These are phyloP conservation scores for Mycena vulgaris DNA, from an alignment of 768 basidiomycete species.

Conservation along the genomic window DNA sequence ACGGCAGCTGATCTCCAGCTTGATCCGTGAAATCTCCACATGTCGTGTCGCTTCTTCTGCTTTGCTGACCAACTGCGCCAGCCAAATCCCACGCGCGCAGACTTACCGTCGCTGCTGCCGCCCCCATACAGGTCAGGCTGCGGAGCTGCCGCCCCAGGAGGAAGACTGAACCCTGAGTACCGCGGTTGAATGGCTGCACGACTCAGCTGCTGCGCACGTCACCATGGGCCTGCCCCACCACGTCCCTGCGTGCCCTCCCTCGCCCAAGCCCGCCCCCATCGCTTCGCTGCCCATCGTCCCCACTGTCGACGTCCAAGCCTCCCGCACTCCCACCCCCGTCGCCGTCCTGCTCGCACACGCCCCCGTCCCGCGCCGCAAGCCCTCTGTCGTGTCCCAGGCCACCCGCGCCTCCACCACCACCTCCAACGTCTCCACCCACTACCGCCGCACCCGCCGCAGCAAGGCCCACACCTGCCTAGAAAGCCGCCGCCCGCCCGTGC, in stretches of 20 bases:
- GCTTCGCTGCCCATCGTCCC: conserved; percentile 24
- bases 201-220: too few relatives aligned
- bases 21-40: too few relatives aligned
- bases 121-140: too few relatives aligned
- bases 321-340: conserved; percentile 12
- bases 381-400: conserved; percentile 26
- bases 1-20: too few relatives aligned
- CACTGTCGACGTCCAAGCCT: neutral
- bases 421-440: conserved; percentile 38
- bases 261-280: conserved; percentile 31
- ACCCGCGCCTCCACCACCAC: conserved; percentile 27
- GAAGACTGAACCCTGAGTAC: too few relatives aligned
- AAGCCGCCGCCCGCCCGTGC: conserved; percentile 49
- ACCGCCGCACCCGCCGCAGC: conserved; percentile 55
- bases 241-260: conserved; percentile 28
- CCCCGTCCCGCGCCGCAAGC: conserved; percentile 29
- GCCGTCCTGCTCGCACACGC: conserved; percentile 1
- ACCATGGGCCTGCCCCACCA: too few relatives aligned
- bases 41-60: too few relatives aligned
- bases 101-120: too few relatives aligned
- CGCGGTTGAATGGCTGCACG: too few relatives aligned
- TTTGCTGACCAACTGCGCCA: too few relatives aligned
- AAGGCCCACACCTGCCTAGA: conserved; percentile 66
- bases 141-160: too few relatives aligned
- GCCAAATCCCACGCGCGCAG: too few relatives aligned